phyloP scores from a whole-genome alignment of 2,329 filamentous ascomycete species.

The Nemania sp. region DNA sequence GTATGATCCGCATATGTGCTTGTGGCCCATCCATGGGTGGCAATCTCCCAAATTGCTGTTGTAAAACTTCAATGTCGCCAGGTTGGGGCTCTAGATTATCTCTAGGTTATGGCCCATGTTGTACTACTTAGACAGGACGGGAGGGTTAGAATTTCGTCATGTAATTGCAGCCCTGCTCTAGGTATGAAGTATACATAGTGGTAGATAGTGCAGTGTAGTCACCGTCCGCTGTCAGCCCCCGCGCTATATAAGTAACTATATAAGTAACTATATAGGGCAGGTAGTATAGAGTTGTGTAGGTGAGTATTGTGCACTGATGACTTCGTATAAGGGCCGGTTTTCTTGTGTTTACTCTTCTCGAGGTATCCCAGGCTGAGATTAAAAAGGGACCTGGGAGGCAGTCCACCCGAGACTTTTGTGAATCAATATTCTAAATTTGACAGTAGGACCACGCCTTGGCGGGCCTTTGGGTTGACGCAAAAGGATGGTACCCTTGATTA shows the following conservation, averaged over 20 bases:
- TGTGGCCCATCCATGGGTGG: slow-evolving; percentile 28
- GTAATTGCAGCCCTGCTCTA: no score
- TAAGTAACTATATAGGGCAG: no score
- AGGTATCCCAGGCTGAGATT: slow-evolving; percentile 26
- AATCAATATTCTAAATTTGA: slow-evolving; percentile 33
- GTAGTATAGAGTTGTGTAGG: no score
- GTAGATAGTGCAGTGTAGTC: no score
- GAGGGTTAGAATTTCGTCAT: background rate
- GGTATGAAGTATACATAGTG: no score
- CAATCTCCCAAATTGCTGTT: slow-evolving; percentile 34
- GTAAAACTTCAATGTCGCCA: slow-evolving; percentile 20
- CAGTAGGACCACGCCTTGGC: slow-evolving; percentile 22
- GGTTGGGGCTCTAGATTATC: no score
- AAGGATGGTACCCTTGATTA: slow-evolving; percentile 30
- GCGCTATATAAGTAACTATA: background rate
- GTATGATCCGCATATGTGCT: slow-evolving; percentile 51
- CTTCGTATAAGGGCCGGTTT: no score
- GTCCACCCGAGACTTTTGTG: slow-evolving; percentile 26
- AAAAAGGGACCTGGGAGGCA: slow-evolving; percentile 12
- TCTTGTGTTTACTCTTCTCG: no score
- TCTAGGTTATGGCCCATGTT: slow-evolving; percentile 17
- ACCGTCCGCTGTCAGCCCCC: background rate
- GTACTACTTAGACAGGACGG: background rate
- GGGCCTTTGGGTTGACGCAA: slow-evolving; percentile 22
- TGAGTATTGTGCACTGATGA: no score